These are phyloP conservation scores for Ustilago curta DNA, from an alignment of 1,284 basidiomycete species.

Conservation along the genomic window DNA sequence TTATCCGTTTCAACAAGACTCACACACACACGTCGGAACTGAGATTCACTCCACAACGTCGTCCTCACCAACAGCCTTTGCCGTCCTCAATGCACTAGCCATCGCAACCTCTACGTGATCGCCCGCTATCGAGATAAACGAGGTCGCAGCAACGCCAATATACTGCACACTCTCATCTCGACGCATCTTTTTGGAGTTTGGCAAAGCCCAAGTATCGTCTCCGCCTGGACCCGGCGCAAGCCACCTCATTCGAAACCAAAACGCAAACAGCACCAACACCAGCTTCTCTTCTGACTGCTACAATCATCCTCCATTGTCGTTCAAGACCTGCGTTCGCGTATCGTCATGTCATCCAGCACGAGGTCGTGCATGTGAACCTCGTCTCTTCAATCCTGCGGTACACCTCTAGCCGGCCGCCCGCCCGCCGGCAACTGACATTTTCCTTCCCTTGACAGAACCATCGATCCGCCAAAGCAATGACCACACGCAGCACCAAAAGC, in stretches of 20 bases:
- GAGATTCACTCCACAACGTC: background rate
- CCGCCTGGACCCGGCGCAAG: background rate
- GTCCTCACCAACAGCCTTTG: background rate
- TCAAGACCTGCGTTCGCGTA: background rate
- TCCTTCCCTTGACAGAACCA: background rate
- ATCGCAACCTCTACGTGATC: background rate
- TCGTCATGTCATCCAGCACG: background rate
- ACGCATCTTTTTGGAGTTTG: background rate
- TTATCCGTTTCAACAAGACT: slow-evolving; percentile 1
- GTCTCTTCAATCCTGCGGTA: background rate
- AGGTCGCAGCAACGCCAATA: background rate
- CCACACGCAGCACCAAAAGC: slow-evolving; percentile 57
- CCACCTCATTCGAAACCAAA: slow-evolving; percentile 1
- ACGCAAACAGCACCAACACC: slow-evolving; percentile 3
- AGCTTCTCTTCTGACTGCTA: background rate
- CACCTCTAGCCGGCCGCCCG: background rate
- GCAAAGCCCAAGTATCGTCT: slow-evolving; percentile 4
- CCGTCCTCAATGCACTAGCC: background rate
- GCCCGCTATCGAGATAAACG: too few relatives aligned
- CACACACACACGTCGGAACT: background rate
- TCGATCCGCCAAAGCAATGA: slow-evolving; percentile 28
- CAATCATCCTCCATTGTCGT: background rate
- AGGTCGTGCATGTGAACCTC: slow-evolving; percentile 1
- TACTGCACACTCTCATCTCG: background rate
- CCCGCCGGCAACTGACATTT: background rate